Percentiles rank a stretch among this genome's conserved stretches.
Conservation (phyloP, 352 stramenopile genomes). For the Phytopythium cucurbitacearum region DNA sequence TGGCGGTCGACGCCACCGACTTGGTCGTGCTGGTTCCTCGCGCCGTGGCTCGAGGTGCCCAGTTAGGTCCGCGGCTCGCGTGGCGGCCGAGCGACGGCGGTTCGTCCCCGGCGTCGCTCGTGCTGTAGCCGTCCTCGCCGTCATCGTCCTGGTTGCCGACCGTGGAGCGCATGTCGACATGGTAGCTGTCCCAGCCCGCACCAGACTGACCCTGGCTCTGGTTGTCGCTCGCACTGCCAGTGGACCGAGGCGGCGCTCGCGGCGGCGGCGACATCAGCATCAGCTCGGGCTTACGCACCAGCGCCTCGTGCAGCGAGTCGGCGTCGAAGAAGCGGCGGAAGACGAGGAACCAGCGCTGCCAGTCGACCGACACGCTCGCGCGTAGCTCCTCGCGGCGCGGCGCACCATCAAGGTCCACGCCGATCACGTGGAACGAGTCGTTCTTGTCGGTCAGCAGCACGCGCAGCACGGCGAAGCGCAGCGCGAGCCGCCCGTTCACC, state of each 20-base stretch:
- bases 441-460: constrained; percentile 42
- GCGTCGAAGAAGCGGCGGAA: constrained; percentile 41
- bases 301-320: constrained; percentile 28
- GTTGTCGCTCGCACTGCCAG: constrained; percentile 1
- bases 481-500: constrained; percentile 41
- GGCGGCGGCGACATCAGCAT: constrained; percentile 12
- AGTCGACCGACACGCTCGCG: constrained; percentile 26
- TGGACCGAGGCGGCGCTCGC: constrained; percentile 10
- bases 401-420: constrained; percentile 30
- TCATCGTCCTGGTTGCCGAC: too few species aligned
- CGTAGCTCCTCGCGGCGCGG: constrained; percentile 49
- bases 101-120: too few species aligned
- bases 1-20: constrained; percentile 5
- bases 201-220: constrained; percentile 1
- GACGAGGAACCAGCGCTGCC: constrained; percentile 42
- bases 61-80: too few species aligned
- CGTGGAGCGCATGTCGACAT: too few species aligned
- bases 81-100: too few species aligned
- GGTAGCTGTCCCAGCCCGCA: too few species aligned
- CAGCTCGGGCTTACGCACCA: constrained; percentile 35
- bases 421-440: constrained; percentile 51
- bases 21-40: not conserved
- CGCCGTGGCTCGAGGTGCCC: too few species aligned
- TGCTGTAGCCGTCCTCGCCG: too few species aligned
- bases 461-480: constrained; percentile 42